Evolutionary conservation across 306 rosid genomes (phyloP).

Genomic region (Dalbergia cochinchinensis): DNA sequence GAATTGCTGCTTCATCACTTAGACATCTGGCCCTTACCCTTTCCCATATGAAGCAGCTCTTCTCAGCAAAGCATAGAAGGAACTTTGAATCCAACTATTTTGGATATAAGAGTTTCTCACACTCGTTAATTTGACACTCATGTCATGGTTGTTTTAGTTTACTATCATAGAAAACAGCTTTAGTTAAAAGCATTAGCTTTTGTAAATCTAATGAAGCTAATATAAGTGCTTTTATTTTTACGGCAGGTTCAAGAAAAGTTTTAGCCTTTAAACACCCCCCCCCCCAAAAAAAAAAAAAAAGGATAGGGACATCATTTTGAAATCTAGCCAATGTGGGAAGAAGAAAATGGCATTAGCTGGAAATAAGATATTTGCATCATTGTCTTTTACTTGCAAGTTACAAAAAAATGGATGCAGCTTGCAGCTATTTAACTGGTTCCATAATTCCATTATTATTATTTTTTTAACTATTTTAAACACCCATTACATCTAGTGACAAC

Average conservation of each 20-base stretch:
- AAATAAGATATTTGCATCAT: conserved; percentile 36
- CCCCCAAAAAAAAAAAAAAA: background rate
- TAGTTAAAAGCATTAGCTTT: background rate
- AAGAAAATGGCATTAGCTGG: background rate
- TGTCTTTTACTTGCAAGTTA: conserved; percentile 18
- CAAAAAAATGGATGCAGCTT: conserved; percentile 22
- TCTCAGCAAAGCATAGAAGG: conserved; percentile 14
- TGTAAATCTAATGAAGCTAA: conserved; percentile 10
- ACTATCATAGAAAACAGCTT: background rate
- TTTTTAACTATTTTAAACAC: background rate
- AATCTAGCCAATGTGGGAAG: background rate
- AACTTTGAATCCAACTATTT: conserved; percentile 6
- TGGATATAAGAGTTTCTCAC: conserved; percentile 11
- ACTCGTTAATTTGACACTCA: background rate
- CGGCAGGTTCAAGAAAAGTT: background rate
- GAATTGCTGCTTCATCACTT: conserved; percentile 34
- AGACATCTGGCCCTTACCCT: conserved; percentile 13
- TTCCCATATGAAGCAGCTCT: conserved; percentile 23
- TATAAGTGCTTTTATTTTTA: background rate
- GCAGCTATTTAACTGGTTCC: conserved; percentile 18
- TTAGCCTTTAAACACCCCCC: background rate
- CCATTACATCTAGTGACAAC: conserved; percentile 25
- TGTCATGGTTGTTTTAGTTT: background rate
- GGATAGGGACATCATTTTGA: background rate
- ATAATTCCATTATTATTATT: background rate